Base-by-base conservation (phyloP, 768 basidiomycete species). In the Mycena leptocephala region DNA sequence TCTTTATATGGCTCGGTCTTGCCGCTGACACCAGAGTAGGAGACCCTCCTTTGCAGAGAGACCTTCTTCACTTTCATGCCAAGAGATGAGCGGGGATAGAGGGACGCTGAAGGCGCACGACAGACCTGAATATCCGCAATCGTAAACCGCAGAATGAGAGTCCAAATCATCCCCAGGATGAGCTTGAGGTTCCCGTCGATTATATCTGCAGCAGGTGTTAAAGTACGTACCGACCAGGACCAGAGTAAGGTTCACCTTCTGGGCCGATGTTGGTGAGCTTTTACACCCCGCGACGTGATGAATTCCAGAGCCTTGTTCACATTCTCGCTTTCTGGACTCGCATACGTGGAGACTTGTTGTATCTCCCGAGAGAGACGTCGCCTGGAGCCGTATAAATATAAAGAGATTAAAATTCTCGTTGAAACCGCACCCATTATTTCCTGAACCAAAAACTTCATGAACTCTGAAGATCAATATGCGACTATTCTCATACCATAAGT, bases 141-240 rank as follows among this genome's bases (percentile, higher is more conserved):
- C 7, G 97, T 98, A 84, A 99, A 99, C 16, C 98, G 94, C 37
- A 99, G 90, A 81, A 99, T 97, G 43, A 99, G 90, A 0, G 96
- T 98, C 98, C 98, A 99, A 78, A 99, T 99, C 97, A 97, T 96
- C 37, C 97, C 97, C n/a, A 99, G 91, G 65, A 98, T 99, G 70
- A 99, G 94, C 85, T 99, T 99, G 77, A 97, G 85, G 84, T 98
- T 98, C n/a, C 97, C 97, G 84, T 99, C 98, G 71, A 99, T 97
- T 82, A 99, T 98, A 84, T 99, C 98, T 97, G 74, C 14, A 32
- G 64, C 48, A 63, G 43, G 68, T 5, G 48, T 35, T 78, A 51
- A 73, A 79, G 35, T 67, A 53, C 56, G 56, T 33, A 58, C 56
- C 48, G 46, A 24, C 14, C 20, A 30, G 26, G 68, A 22, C 35